Evolutionary conservation across 306 rosid species (phyloP), one percentile per base, ranked within the genome.

Genomic region (Pterocarpus macrocarpus): DNA sequence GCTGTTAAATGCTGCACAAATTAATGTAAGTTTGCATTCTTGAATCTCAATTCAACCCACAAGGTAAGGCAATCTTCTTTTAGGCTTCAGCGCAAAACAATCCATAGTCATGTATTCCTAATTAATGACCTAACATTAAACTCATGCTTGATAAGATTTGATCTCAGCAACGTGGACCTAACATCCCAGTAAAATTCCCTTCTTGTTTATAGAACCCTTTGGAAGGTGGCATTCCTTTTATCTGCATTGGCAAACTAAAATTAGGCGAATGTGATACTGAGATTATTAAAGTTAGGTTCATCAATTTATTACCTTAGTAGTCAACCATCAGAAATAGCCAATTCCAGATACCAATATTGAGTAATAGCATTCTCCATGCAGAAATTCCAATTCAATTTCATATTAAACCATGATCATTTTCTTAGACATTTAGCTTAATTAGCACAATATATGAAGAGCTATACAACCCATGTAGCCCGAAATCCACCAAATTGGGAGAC

Each of bases 141-240:
- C 7, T 96, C 99, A 38, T 90, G 97, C 90, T 94, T 96, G 84
- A 96, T 87, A 50, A 96, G 98, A 83, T 96, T 92, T 76, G 94
- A 82, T 84, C 99, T 90, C 80, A 96, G 97, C 76, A 96, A 87
- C 97, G 92, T 90, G 16, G 97, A 89, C 78, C 91, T 88, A 59
- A 90, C 97, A 79, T 93, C 97, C 2, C 94, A 92, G 72, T 94
- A 97, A 69, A 94, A 90, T 75, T 87, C 98, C 71, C 83, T 72
- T 53, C 98, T 98, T 4, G 95, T 86, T 86, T 96, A 97, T 55
- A 96, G 84, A 76, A 90, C 99, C 85, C 97, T 86, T 72, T 93
- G 99, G 81, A 93, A 96, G 41, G 99, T 96, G 55, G 98, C 94
- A 82, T 96, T 96, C 87, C 99, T 88, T 82, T 96, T 98, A 84